Conservation (phyloP, 306 rosid species). For the Datisca glomerata region DNA sequence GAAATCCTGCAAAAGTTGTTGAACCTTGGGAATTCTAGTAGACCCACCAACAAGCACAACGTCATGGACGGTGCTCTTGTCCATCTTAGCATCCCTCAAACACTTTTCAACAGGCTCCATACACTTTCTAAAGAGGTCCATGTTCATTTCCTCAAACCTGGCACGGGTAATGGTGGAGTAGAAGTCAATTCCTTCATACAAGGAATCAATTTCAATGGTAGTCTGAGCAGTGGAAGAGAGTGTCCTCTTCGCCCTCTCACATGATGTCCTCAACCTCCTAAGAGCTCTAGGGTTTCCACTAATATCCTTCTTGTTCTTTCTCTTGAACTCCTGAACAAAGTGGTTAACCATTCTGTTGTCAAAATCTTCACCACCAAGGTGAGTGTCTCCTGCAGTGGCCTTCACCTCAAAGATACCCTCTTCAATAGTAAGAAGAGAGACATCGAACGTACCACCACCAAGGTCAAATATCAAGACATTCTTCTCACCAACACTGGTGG, state of each 20-base stretch:
- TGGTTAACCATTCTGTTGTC: constrained; percentile 67
- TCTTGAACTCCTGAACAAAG: constrained; percentile 60
- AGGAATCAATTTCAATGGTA: constrained; percentile 60
- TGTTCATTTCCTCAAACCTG: constrained; percentile 57
- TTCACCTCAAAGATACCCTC: constrained; percentile 75
- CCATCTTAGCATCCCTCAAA: constrained; percentile 67
- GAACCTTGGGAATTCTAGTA: constrained; percentile 64
- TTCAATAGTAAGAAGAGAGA: constrained; percentile 53
- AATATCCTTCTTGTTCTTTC: constrained; percentile 61
- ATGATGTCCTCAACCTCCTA: constrained; percentile 57
- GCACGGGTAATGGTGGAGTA: constrained; percentile 60
- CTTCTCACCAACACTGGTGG: constrained; percentile 63
- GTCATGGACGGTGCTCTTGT: constrained; percentile 44
- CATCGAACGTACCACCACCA: constrained; percentile 72
- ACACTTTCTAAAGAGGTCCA: constrained; percentile 62
- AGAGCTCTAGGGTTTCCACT: constrained; percentile 62
- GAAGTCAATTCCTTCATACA: constrained; percentile 62
- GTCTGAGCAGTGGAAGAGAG: constrained; percentile 58
- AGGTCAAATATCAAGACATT: constrained; percentile 60
- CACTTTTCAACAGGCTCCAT: constrained; percentile 71
- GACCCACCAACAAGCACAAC: constrained; percentile 72
- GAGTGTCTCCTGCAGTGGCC: constrained; percentile 71
- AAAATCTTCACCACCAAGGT: constrained; percentile 59
- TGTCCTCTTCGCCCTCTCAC: constrained; percentile 56
- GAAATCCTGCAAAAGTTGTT: constrained; percentile 50